Conservation (phyloP, 371 early-diverging fungal genomes). For the Rhizopus sp. region DNA sequence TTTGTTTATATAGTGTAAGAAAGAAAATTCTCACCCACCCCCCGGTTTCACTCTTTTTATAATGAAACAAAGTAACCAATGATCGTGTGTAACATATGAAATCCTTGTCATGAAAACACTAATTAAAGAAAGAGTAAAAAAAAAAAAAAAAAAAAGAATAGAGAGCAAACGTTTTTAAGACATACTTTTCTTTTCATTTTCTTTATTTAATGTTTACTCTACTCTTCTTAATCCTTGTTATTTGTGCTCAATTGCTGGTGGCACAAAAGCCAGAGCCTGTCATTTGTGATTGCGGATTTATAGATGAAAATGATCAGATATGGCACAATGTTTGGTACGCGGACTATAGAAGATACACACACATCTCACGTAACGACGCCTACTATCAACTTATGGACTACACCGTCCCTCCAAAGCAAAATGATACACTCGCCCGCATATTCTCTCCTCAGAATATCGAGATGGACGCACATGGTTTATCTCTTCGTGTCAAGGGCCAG, state of each 20-base stretch:
- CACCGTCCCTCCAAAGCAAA: conserved; percentile 31
- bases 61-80: not conserved
- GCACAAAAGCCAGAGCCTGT: conserved; percentile 14
- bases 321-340: conserved; percentile 48
- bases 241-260: not conserved
- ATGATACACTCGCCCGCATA: conserved; percentile 31
- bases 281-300: conserved; percentile 40
- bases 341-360: conserved; percentile 29
- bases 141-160: no score
- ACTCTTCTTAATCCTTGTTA: no score
- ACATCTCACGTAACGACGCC: conserved; percentile 25
- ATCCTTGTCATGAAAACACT: no score
- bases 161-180: no score
- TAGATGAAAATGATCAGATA: conserved; percentile 32
- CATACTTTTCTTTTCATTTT: no score
- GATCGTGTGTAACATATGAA: not conserved
- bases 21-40: not conserved
- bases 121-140: no score
- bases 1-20: conserved; percentile 6
- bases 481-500: conserved; percentile 10
- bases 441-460: conserved; percentile 37
- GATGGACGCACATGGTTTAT: conserved; percentile 20
- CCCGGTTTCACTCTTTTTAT: not conserved
- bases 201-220: no score
- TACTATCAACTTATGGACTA: conserved; percentile 43